Conservation (phyloP, 805 yeast species). For the Spathaspora gorwiae region DNA sequence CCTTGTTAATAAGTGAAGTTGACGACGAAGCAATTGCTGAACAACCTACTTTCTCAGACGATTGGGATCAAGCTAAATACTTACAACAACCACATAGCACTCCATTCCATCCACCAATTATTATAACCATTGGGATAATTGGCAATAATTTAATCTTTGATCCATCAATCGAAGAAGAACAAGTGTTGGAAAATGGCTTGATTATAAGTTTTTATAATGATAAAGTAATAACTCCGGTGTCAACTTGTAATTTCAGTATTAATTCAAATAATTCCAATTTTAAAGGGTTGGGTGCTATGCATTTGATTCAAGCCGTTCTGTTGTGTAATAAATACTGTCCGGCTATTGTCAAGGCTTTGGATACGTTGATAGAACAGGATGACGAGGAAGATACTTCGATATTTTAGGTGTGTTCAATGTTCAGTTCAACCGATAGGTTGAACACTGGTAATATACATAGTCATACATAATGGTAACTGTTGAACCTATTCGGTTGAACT, state of each 20-base stretch:
- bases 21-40: conserved; percentile 77
- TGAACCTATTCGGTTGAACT: no score
- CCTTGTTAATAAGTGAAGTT: conserved; percentile 63
- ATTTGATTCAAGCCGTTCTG: conserved; percentile 50
- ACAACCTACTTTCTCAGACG: conserved; percentile 87
- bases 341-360: conserved; percentile 56
- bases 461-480: no score
- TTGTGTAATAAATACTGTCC: conserved; percentile 60
- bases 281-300: conserved; percentile 50
- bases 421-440: no score
- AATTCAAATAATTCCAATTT: conserved; percentile 41
- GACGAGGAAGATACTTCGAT: conserved; percentile 29
- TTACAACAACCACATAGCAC: conserved; percentile 16
- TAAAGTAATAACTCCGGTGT: conserved; percentile 67
- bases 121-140: conserved; percentile 71
- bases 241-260: conserved; percentile 59
- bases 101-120: conserved; percentile 63
- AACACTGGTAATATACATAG: no score
- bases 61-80: conserved; percentile 59
- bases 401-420: conserved; percentile 11
- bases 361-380: conserved; percentile 40
- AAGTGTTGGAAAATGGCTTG: conserved; percentile 80
- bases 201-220: conserved; percentile 67
- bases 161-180: conserved; percentile 86
- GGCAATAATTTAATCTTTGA: conserved; percentile 70